Conservation (phyloP, 352 stramenopile species). For the Phytophthora ohioensis region DNA sequence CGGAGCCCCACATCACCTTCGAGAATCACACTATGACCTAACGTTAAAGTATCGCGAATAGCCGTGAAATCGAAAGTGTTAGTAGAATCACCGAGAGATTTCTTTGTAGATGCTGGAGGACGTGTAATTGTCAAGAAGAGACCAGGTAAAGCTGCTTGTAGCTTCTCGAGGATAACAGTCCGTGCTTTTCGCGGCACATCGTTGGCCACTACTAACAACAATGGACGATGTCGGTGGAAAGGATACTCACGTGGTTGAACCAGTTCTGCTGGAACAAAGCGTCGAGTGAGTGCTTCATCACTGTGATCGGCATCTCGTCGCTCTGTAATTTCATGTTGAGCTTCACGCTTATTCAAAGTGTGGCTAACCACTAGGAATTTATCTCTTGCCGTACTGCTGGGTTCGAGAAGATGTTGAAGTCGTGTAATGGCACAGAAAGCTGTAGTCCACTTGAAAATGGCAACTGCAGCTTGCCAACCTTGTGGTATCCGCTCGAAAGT, state of each 20-base stretch:
- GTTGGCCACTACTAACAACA: slow-evolving; percentile 75
- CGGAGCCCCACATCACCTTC: slow-evolving; percentile 81
- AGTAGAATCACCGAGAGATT: neutral
- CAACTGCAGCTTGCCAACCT: slow-evolving; percentile 59
- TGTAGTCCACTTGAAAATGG: slow-evolving; percentile 69
- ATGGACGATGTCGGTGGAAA: slow-evolving; percentile 53
- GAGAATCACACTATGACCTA: slow-evolving; percentile 74
- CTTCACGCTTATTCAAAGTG: slow-evolving; percentile 49
- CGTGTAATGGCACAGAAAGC: slow-evolving; percentile 51
- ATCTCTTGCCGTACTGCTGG: slow-evolving; percentile 2
- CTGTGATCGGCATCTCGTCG: slow-evolving; percentile 44
- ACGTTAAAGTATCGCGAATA: slow-evolving; percentile 46
- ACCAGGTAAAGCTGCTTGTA: slow-evolving; percentile 65
- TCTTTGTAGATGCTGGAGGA: slow-evolving; percentile 20
- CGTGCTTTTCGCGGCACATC: slow-evolving; percentile 66
- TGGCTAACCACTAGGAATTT: slow-evolving; percentile 49
- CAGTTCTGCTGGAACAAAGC: slow-evolving; percentile 69
- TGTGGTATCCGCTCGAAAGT: slow-evolving; percentile 58
- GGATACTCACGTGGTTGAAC: slow-evolving; percentile 42
- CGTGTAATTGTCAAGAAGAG: slow-evolving; percentile 79
- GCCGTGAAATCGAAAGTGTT: slow-evolving; percentile 44
- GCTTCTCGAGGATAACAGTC: slow-evolving; percentile 44
- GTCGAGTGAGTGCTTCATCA: slow-evolving; percentile 52
- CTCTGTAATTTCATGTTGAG: slow-evolving; percentile 53
- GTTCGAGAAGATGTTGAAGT: slow-evolving; percentile 58